Evolutionary conservation across 202 grass and related monocot species (phyloP), one percentile per base, ranked within the genome.

Genomic region (Panicum hallii): DNA sequence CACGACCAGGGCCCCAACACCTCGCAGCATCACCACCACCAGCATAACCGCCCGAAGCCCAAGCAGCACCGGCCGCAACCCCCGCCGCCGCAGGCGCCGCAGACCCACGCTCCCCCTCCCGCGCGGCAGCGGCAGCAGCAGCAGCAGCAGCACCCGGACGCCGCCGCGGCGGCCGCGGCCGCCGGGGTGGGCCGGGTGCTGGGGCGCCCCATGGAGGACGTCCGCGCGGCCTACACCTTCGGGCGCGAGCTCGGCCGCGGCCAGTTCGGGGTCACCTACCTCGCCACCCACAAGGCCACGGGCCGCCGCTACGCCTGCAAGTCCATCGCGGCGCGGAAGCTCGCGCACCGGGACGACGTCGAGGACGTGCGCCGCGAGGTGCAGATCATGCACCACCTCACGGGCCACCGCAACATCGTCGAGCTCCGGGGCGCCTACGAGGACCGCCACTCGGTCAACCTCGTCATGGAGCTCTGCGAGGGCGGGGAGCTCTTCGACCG

Each of bases 301-400:
- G 90, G 92, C 9, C 38, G 81, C 0, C 42, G 76, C 50, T 81
- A 88, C 67, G 95, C 95, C 7, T 97, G 95, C 85, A 97, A 97
- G 92, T 95, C 95, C 45, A 95, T 97, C 92, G 89, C 95, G 7
- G 80, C 92, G 0, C 79, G 95, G 0, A 97, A 93, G 80, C 90
- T 97, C 8, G 82, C 92, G 7, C 90, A 80, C 83, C 22, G 16
- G 7, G 93, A 95, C 80, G 95, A 98, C 85, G 82, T 89, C 40
- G 93, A 98, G 11, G 93, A 98, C 82, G 93, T 95, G 46, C 87
- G 93, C 0, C 63, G 95, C 7, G 95, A 98, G 92, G 91, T 98
- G 63, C 95, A 98, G 83, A 95, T 98, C 85, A 95, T 98, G 95
- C 89, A 98, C 88, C 95, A 98, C 70, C 93, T 98, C 83, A 93